Base-by-base conservation (phyloP, 805 yeast species). In the Metschnikowia hibisci region DNA sequence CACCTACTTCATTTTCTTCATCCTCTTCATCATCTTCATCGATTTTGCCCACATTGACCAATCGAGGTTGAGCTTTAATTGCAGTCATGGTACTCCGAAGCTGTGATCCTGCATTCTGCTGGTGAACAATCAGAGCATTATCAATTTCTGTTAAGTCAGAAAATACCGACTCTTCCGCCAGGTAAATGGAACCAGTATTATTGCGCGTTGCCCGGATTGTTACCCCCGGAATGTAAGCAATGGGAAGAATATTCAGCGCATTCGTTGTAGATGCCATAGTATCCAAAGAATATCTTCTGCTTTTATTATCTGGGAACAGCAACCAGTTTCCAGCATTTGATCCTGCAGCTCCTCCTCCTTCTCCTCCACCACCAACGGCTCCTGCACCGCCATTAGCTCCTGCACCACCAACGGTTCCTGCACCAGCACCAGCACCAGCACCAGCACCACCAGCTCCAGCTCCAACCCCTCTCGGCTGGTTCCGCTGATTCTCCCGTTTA, bases 151-250 rank as follows among this genome's bases (percentile, higher is more conserved):
- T 64, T 51, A 67, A 57, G 47, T 71, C 77, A 26, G 73, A 67
- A 48, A 69, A 69, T 10, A 69, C 60, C 36, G 73, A 66, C 31
- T 53, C 57, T 51, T 76, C 67, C 61, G 74, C 55, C 55, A 71
- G 61, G 63, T 75, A 55, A 54, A 76, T 57, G 56, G 74, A 53
- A 57, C 76, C 52, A 52, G 71, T 54, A 64, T 69, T 67, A 52
- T 69, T 67, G 42, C 65, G 65, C 7, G 72, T 68, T 36, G 77
- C 73, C 20, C 83, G 69, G 16, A 80, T 78, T 4, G 89, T 86
- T 34, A 89, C 96, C 29, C 97, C 97, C 0, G 97, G 98, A 46
- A 90, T 87, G 59, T 89, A 90, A 2, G 96, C 96, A 44, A 91
- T 84, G 14, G 96, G 96, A 47, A 90, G 76, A 50, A 90, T 81